Evolutionary conservation across 345 rosid genomes (phyloP), one percentile per base, ranked within the genome.

Genomic region (Zanthoxylum bungeanum): DNA sequence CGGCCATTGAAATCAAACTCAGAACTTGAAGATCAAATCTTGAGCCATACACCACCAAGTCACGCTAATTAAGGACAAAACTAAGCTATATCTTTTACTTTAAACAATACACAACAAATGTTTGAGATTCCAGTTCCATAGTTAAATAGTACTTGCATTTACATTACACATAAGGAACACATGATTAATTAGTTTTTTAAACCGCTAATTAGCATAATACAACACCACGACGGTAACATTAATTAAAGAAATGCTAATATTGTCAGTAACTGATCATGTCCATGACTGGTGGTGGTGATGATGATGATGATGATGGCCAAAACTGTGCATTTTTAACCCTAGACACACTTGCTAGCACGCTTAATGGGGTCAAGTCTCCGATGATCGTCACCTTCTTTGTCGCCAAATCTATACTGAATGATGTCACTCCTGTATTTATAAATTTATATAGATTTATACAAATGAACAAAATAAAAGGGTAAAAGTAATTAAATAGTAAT

Each of bases 311-410:
- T 40, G 79, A 74, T 36, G 87, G 85, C 91, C 91, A 87, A 34
- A 87, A 75, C 76, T 81, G 82, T 0, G 91, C 89, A 8, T 59
- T 87, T 76, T 85, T 87, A 61, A 85, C 87, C 49, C 66, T 78
- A 14, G 91, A 83, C 21, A 87, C 61, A 52, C 91, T 87, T 22
- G 75, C 81, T 44, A 87, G 85, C 53, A 85, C 87, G 4, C 82
- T 79, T 37, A 64, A 59, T 31, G 91, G 87, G 21, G 85, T 85
- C 71, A 85, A 87, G 27, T 87, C 81, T 11, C 89, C 91, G 40
- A 70, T 61, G 9, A 87, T 77, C 25, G 81, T 87, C 64, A 87
- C 89, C 65, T 80, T 81, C 86, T 87, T 85, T 66, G 83, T 62
- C 16, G 73, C 77, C 55, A 81, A 74, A 68, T 87, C 91, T 71